phyloP scores from a whole-genome alignment of 768 basidiomycete species.

The Lactarius hengduanensis region DNA sequence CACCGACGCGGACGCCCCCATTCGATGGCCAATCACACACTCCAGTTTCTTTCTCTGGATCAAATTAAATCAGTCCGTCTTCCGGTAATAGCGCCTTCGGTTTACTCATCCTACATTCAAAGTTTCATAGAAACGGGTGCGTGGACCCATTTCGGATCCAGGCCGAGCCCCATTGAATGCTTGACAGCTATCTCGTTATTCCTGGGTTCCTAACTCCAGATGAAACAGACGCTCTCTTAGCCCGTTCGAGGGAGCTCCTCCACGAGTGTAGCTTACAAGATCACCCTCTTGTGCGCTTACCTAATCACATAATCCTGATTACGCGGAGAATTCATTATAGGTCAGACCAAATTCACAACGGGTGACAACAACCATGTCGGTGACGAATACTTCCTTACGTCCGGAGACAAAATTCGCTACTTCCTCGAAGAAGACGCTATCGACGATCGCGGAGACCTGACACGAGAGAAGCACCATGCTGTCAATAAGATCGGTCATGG shows the following conservation, averaged over 20 bases:
- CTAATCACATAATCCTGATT: constrained; percentile 1
- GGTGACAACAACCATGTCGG: constrained; percentile 75
- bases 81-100: too few species aligned
- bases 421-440: constrained; percentile 93
- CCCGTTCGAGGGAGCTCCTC: constrained; percentile 71
- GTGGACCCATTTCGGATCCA: constrained; percentile 25
- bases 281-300: constrained; percentile 69
- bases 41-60: constrained; percentile 9
- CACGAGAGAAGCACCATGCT: constrained; percentile 65
- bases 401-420: constrained; percentile 92
- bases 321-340: not conserved
- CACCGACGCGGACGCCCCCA: not conserved
- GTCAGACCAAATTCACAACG: constrained; percentile 88
- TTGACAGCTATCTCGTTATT: constrained; percentile 71
- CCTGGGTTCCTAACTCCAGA: constrained; percentile 64
- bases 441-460: constrained; percentile 64
- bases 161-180: not conserved
- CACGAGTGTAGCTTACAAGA: constrained; percentile 72
- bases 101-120: not conserved
- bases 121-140: constrained; percentile 64
- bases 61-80: constrained; percentile 19
- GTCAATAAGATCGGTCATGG: constrained; percentile 97
- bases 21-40: constrained; percentile 1
- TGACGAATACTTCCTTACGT: constrained; percentile 89
- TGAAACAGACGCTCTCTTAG: constrained; percentile 60